Evolutionary conservation across 306 rosid species (phyloP), one percentile per base, ranked within the genome.

Genomic region (Delonix regia): DNA sequence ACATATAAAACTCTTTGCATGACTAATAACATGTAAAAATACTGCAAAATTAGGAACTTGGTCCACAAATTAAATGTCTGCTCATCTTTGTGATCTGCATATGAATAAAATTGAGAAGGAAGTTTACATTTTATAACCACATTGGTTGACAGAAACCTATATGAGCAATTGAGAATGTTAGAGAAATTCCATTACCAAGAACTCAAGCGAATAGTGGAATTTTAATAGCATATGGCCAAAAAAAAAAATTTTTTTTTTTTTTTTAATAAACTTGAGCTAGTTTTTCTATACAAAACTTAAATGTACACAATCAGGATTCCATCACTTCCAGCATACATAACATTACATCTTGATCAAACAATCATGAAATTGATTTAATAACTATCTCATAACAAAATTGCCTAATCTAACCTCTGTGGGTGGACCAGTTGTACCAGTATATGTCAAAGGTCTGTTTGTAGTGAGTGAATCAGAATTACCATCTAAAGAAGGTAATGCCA

Each of bases 391-490:
- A 56, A 64, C 7, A 69, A 19, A 57, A 48, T 60, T 30, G 64
- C n/a, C 76, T 62, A 47, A 87, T 36, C 76, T 62, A 34, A 90
- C 94, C 94, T 89, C 82, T 3, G 84, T 21, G 41, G 87, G 80
- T 59, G 90, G 87, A 64, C 73, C 71, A 28, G 69, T 67, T 68
- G 84, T 57, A 48, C 85, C 80, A n/a, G 83, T 82, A 81, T 78
- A 92, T 24, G 89, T 81, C 92, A 92, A 90, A 4, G 85, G 88
- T 27, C 87, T 73, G 79, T 64, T 86, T 28, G 82, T 41, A 38
- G 84, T 59, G 81, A 78, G n/a, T 18, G 84, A 77, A 78, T 87
- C 80, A 27, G 92, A 71, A 79, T 74, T 74, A 19, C 83, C 55
- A 38, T 88, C 84, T 25, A 91, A 69, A 42, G 88, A 70, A 45